Conservation (phyloP, 192 early-diverging fungal genomes). For the Backusella luteola region DNA sequence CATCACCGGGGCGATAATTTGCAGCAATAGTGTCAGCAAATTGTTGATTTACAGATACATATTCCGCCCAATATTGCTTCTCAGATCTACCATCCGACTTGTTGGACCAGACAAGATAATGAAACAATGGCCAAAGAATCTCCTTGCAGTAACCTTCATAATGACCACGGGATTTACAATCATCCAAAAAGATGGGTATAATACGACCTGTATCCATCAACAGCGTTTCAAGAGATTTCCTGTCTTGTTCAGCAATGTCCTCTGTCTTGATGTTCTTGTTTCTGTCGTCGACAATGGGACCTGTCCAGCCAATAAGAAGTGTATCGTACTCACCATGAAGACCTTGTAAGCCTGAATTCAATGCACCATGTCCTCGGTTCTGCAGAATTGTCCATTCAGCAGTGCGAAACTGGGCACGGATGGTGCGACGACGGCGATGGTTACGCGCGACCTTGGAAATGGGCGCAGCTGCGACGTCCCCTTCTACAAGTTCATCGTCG, state of each 20-base stretch:
- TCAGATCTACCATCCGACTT: constrained; percentile 68
- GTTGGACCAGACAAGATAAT: constrained; percentile 88
- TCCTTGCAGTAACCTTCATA: constrained; percentile 99
- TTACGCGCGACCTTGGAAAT: constrained; percentile 20
- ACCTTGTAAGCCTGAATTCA: constrained; percentile 83
- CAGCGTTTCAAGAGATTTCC: constrained; percentile 51
- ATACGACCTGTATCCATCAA: constrained; percentile 58
- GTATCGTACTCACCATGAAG: constrained; percentile 58
- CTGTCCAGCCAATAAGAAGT: constrained; percentile 76
- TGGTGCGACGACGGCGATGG: constrained; percentile 5
- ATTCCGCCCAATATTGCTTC: constrained; percentile 73
- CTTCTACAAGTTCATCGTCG: background rate
- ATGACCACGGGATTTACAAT: constrained; percentile 72
- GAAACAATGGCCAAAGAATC: constrained; percentile 94
- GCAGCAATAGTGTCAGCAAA: constrained; percentile 75
- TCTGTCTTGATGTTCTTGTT: constrained; percentile 49
- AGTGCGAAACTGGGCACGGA: constrained; percentile 11
- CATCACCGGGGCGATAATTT: constrained; percentile 74
- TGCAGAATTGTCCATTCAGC: constrained; percentile 32
- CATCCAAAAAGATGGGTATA: constrained; percentile 77
- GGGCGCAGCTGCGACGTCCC: background rate
- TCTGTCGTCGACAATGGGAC: constrained; percentile 52
- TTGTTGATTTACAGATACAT: constrained; percentile 75
- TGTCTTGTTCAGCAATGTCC: constrained; percentile 56
- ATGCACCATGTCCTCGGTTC: constrained; percentile 81